A percentile compares a stretch with the other conserved stretches of the same genome.
Conservation (phyloP, 495 filamentous ascomycete genomes). For the Aspergillus ellipticus region DNA sequence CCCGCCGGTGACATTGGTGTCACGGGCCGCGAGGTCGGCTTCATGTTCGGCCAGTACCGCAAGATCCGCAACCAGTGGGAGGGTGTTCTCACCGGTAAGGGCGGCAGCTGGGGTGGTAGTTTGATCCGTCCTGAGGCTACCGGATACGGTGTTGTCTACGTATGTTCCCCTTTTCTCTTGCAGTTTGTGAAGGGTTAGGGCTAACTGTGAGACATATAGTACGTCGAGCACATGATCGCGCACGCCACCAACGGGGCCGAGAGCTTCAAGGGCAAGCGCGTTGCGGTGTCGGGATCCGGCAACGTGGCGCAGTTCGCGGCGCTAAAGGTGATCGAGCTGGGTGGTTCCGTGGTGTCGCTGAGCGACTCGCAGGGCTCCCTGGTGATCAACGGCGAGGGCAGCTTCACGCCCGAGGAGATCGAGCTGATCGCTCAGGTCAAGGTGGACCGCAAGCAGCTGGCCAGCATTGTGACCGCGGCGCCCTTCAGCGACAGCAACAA, state of each 20-base stretch:
- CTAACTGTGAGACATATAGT: constrained; percentile 40
- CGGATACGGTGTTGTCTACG: constrained; percentile 91
- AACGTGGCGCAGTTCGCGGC: constrained; percentile 99
- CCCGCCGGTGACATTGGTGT: constrained; percentile 95
- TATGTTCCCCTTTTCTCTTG: constrained; percentile 20
- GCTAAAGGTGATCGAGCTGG: constrained; percentile 94
- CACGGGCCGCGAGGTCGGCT: constrained; percentile 84
- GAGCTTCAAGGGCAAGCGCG: constrained; percentile 84
- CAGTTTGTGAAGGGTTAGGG: too few species aligned
- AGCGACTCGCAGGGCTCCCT: constrained; percentile 89
- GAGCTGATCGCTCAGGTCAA: constrained; percentile 75
- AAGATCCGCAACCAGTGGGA: constrained; percentile 85
- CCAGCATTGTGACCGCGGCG: constrained; percentile 51
- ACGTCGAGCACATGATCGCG: constrained; percentile 93
- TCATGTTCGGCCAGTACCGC: constrained; percentile 94
- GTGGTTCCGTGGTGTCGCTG: constrained; percentile 86
- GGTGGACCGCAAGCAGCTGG: constrained; percentile 78
- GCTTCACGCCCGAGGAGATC: constrained; percentile 76
- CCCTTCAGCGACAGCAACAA: constrained; percentile 58
- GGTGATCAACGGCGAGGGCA: constrained; percentile 59
- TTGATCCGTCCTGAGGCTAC: constrained; percentile 97
- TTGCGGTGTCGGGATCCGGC: constrained; percentile 94
- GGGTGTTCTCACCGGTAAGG: constrained; percentile 95
- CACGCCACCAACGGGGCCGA: constrained; percentile 77
- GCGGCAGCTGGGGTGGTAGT: constrained; percentile 84